Evolutionary conservation across 2,329 filamentous ascomycete species (phyloP).

Genomic region (Pseudocercospora fijiensis): DNA sequence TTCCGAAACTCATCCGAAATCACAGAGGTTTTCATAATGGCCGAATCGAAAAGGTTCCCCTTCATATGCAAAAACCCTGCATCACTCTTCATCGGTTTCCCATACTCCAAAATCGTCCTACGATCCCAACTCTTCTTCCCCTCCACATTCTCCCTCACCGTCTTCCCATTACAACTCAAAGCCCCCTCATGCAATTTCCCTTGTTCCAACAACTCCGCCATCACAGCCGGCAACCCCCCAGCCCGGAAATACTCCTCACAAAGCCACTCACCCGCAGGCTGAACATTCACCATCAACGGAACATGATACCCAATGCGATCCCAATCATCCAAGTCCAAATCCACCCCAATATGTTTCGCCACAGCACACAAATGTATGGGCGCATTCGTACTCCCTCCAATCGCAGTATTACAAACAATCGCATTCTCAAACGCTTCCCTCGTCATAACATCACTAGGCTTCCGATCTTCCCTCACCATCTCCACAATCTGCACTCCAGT

Average conservation of each 20-base stretch:
- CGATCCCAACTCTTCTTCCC: conserved; percentile 53
- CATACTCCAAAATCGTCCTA: conserved; percentile 48
- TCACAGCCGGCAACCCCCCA: conserved; percentile 54
- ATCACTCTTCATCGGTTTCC: conserved; percentile 49
- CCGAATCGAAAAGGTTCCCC: conserved; percentile 36
- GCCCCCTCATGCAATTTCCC: conserved; percentile 47
- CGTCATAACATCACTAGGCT: conserved; percentile 57
- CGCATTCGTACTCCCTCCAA: conserved; percentile 58
- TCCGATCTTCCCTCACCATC: conserved; percentile 34
- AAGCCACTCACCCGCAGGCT: conserved; percentile 55
- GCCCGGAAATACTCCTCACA: conserved; percentile 57
- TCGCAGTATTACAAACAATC: conserved; percentile 55
- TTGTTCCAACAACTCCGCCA: conserved; percentile 54
- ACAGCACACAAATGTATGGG: conserved; percentile 58
- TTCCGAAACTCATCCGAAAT: conserved; percentile 31
- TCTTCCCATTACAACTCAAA: conserved; percentile 51
- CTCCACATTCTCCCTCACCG: conserved; percentile 45
- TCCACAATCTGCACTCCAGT: conserved; percentile 37
- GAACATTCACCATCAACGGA: conserved; percentile 56
- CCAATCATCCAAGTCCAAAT: conserved; percentile 55
- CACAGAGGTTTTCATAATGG: conserved; percentile 37
- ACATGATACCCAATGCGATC: conserved; percentile 52
- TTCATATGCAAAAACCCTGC: conserved; percentile 49
- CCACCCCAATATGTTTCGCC: conserved; percentile 55
- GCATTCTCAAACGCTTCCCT: conserved; percentile 58